Evolutionary conservation across 768 basidiomycete species (phyloP).

Genomic region (Leccinellum luteum): DNA sequence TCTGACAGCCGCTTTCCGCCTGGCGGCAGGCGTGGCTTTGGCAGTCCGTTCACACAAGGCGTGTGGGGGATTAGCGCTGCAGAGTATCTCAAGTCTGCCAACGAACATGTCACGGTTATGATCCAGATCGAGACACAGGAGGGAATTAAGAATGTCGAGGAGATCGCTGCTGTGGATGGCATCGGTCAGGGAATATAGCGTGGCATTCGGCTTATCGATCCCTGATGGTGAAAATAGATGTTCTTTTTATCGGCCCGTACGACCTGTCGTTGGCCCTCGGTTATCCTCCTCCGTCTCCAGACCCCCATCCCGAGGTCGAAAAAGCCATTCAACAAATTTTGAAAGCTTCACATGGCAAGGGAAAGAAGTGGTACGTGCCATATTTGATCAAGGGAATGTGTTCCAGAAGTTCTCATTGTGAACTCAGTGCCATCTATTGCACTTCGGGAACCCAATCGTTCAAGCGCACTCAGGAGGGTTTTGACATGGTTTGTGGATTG

Average conservation of each 20-base stretch:
- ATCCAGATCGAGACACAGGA: slow-evolving; percentile 68
- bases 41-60: slow-evolving; percentile 59
- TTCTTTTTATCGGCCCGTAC: slow-evolving; percentile 64
- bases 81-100: slow-evolving; percentile 56
- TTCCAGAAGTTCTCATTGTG: not conserved
- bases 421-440: slow-evolving; percentile 47
- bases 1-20: slow-evolving; percentile 63
- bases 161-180: slow-evolving; percentile 60
- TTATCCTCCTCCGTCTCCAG: slow-evolving; percentile 57
- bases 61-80: slow-evolving; percentile 50
- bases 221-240: slow-evolving; percentile 32
- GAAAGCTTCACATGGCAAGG: slow-evolving; percentile 44
- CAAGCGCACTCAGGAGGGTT: slow-evolving; percentile 46
- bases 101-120: slow-evolving; percentile 53
- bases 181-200: slow-evolving; percentile 42
- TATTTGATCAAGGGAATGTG: not conserved
- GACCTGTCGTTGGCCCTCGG: slow-evolving; percentile 65
- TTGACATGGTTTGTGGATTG: slow-evolving; percentile 45
- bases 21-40: slow-evolving; percentile 59
- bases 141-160: slow-evolving; percentile 55
- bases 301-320: slow-evolving; percentile 65
- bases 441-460: slow-evolving; percentile 43
- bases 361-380: slow-evolving; percentile 61
- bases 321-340: slow-evolving; percentile 54
- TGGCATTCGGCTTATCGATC: not conserved